Percentiles rank a stretch among this genome's conserved stretches.
These are phyloP conservation scores for Erysimum cheiri DNA, from an alignment of 441 rosid species.

Conservation along the genomic window DNA sequence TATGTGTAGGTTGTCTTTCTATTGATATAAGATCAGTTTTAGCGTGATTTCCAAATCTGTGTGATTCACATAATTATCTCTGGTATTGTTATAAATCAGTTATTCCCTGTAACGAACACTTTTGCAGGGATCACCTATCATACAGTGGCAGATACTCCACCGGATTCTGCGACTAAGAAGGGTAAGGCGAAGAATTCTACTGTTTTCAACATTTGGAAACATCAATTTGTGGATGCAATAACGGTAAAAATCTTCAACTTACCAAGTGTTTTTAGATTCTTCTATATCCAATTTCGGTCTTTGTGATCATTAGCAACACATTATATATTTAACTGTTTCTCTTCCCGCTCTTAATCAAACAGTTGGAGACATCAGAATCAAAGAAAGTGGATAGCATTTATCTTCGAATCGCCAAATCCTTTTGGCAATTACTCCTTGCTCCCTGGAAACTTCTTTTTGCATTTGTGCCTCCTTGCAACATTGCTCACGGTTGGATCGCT, in stretches of 20 bases:
- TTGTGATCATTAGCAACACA: slow-evolving; percentile 19
- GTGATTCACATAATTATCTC: background rate
- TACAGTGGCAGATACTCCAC: slow-evolving; percentile 52
- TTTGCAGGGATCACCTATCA: slow-evolving; percentile 57
- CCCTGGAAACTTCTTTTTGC: slow-evolving; percentile 92
- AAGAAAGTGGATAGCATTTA: slow-evolving; percentile 56
- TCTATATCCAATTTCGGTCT: slow-evolving; percentile 1
- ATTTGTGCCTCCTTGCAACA: slow-evolving; percentile 84
- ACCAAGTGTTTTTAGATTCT: slow-evolving; percentile 21
- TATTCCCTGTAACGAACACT: slow-evolving; percentile 25
- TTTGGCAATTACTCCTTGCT: slow-evolving; percentile 67
- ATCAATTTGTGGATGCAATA: slow-evolving; percentile 76
- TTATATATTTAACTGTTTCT: background rate
- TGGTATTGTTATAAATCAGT: background rate
- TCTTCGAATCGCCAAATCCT: slow-evolving; percentile 51
- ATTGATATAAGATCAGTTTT: slow-evolving; percentile 3
- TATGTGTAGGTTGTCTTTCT: slow-evolving; percentile 36
- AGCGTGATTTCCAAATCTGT: background rate
- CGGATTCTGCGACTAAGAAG: slow-evolving; percentile 49
- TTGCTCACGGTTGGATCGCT: slow-evolving; percentile 93
- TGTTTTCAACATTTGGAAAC: slow-evolving; percentile 69
- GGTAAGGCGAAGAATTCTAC: slow-evolving; percentile 40
- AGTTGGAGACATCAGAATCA: slow-evolving; percentile 70
- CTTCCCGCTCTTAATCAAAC: slow-evolving; percentile 42
- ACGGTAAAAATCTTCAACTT: slow-evolving; percentile 47